Conservation (phyloP, 305 asterid species). For the Caryopteris hybrid region DNA sequence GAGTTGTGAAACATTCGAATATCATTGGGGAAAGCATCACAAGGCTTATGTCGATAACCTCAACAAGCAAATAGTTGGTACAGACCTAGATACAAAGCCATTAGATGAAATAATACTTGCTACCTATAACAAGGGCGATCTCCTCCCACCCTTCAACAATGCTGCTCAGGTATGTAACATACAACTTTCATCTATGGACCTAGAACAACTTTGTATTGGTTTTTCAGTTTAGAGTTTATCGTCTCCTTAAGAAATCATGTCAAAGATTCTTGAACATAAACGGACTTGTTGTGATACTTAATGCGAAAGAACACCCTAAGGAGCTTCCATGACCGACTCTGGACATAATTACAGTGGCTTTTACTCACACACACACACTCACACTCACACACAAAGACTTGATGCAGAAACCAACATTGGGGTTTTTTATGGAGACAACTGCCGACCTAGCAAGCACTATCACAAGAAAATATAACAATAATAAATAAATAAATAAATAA, state of each 20-base stretch:
- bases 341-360: background rate
- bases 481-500: too few species aligned
- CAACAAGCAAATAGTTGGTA: slow-evolving; percentile 86
- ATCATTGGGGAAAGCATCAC: slow-evolving; percentile 99
- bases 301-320: background rate
- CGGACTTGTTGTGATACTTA: background rate
- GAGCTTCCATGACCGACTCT: background rate
- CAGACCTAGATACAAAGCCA: slow-evolving; percentile 63
- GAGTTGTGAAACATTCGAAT: slow-evolving; percentile 84
- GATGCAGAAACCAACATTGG: too few species aligned
- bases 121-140: slow-evolving; percentile 78
- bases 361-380: background rate
- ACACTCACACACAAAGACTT: too few species aligned
- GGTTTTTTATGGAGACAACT: too few species aligned
- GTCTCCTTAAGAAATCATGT: background rate
- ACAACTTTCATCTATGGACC: background rate
- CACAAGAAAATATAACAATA: too few species aligned
- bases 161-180: slow-evolving; percentile 79
- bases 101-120: slow-evolving; percentile 61
- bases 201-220: background rate
- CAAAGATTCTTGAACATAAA: background rate
- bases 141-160: slow-evolving; percentile 87
- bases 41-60: slow-evolving; percentile 84
- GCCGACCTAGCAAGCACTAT: too few species aligned
- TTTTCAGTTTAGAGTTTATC: background rate